Percentiles rank a stretch among this genome's conserved stretches.
Conservation (phyloP, 495 filamentous ascomycete species). For the Neohortaea acidophila region DNA sequence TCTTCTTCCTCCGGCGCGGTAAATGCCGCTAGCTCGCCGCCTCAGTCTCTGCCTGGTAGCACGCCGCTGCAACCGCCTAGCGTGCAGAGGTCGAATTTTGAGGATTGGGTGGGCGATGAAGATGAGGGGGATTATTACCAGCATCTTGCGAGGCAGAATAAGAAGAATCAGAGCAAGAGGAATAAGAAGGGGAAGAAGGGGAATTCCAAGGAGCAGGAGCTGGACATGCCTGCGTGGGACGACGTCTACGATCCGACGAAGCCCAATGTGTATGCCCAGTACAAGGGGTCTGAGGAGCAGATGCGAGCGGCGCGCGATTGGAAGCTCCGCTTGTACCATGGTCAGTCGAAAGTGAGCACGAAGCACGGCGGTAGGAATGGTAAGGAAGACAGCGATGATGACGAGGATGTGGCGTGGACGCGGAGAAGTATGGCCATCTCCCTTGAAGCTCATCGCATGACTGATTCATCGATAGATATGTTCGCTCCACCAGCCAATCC, state of each 20-base stretch:
- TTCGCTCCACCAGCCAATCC: conserved; percentile 16
- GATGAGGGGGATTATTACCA: conserved; percentile 47
- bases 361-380: conserved; percentile 18
- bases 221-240: conserved; percentile 48
- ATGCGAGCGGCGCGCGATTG: conserved; percentile 68
- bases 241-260: conserved; percentile 78
- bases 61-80: conserved; percentile 6
- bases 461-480: conserved; percentile 11
- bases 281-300: conserved; percentile 72
- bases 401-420: not conserved
- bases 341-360: conserved; percentile 45
- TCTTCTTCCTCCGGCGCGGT: not conserved
- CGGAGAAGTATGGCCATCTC: conserved; percentile 4
- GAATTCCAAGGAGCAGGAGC: conserved; percentile 37
- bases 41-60: conserved; percentile 4
- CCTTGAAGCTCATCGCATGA: not conserved
- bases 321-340: conserved; percentile 72
- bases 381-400: not conserved
- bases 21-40: conserved; percentile 13
- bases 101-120: conserved; percentile 80
- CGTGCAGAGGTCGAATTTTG: conserved; percentile 48
- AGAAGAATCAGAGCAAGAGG: conserved; percentile 45
- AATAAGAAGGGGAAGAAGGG: conserved; percentile 83
- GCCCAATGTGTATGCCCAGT: conserved; percentile 78
- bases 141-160: no score